phyloP scores from a whole-genome alignment of 2,329 filamentous ascomycete genomes.

The Beauveria scarabaeidicola region DNA sequence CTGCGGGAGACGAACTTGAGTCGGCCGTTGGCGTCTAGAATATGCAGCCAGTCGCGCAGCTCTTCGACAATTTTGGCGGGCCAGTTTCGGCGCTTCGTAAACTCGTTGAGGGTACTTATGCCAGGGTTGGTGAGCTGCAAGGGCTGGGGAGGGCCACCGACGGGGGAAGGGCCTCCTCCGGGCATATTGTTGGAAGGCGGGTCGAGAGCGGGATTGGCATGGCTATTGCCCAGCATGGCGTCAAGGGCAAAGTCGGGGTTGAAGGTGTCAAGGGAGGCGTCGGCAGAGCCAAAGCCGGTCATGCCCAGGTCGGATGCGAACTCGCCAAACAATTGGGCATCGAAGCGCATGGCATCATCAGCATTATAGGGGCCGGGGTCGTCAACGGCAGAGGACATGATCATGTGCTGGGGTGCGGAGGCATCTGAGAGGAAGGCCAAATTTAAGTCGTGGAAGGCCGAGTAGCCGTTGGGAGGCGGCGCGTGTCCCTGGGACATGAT shows the following conservation, averaged over 20 bases:
- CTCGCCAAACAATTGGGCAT: conserved; percentile 3
- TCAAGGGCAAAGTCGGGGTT: conserved; percentile 9
- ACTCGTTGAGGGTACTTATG: conserved; percentile 45
- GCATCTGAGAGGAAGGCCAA: conserved; percentile 5
- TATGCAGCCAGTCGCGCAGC: conserved; percentile 79
- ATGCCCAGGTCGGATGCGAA: conserved; percentile 5
- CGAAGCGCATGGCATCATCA: conserved; percentile 6
- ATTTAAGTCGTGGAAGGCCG: conserved; percentile 3
- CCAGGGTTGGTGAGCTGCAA: conserved; percentile 17
- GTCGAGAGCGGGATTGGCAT: conserved; percentile 21
- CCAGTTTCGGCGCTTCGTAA: conserved; percentile 64
- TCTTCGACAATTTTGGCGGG: conserved; percentile 83
- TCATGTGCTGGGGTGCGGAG: conserved; percentile 4
- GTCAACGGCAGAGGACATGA: background rate
- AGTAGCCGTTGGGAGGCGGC: conserved; percentile 1
- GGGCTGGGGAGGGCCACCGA: conserved; percentile 26
- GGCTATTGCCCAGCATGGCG: conserved; percentile 14
- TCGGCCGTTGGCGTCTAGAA: conserved; percentile 75
- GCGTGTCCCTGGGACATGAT: conserved; percentile 9
- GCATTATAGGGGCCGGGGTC: background rate
- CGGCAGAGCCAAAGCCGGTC: background rate
- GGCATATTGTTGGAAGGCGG: conserved; percentile 27
- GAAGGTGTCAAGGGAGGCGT: conserved; percentile 2
- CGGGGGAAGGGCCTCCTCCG: conserved; percentile 34
- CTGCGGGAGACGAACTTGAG: conserved; percentile 83